phyloP scores from a whole-genome alignment of 441 rosid species.

The Erysimum pusillum region DNA sequence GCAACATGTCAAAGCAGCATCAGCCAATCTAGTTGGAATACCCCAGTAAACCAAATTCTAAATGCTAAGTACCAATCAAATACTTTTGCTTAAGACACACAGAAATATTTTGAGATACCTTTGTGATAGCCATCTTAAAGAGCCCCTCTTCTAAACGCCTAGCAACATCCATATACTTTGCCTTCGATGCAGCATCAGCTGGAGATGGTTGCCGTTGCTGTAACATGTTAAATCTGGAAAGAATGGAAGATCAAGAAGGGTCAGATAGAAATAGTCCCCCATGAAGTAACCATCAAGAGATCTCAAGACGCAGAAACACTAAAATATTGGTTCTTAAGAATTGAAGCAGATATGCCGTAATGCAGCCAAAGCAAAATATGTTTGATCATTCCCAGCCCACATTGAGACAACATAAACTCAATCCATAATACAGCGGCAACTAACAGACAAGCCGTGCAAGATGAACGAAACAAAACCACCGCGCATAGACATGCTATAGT shows the following conservation, averaged over 20 bases:
- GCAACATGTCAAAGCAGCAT: constrained; percentile 30
- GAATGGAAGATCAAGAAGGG: constrained; percentile 36
- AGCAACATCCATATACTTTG: constrained; percentile 66
- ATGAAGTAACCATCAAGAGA: constrained; percentile 12
- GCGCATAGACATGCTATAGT: background rate
- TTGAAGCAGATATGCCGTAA: constrained; percentile 8
- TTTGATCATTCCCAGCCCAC: constrained; percentile 11
- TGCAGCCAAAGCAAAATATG: constrained; percentile 3
- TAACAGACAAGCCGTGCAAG: constrained; percentile 8
- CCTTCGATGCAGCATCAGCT: constrained; percentile 58
- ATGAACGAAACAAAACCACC: constrained; percentile 16
- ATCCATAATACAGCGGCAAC: background rate
- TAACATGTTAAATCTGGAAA: constrained; percentile 62
- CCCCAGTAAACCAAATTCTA: constrained; percentile 29
- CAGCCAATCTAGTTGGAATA: constrained; percentile 24
- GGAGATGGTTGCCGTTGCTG: constrained; percentile 64
- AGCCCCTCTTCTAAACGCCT: constrained; percentile 95
- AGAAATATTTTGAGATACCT: constrained; percentile 60
- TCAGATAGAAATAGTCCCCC: constrained; percentile 29
- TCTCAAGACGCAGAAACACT: constrained; percentile 24
- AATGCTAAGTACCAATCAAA: background rate
- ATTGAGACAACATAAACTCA: constrained; percentile 22
- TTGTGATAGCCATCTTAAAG: constrained; percentile 69
- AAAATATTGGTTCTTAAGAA: constrained; percentile 26
- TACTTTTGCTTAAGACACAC: background rate